phyloP scores from a whole-genome alignment of 2,329 filamentous ascomycete genomes.

The Colletotrichum sp. region DNA sequence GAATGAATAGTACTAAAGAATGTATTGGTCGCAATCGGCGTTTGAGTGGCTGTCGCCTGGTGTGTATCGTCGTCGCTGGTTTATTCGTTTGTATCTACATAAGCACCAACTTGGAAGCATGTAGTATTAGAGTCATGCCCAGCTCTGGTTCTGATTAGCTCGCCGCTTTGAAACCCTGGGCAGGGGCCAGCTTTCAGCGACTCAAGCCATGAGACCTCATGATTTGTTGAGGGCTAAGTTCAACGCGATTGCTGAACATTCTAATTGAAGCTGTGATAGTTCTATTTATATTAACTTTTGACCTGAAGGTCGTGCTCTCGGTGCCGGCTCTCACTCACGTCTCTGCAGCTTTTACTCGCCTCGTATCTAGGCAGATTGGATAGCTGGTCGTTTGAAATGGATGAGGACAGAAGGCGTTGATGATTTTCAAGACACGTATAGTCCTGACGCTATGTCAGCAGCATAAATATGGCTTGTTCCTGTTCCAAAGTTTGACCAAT shows the following conservation, averaged over 20 bases:
- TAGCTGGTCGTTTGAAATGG: too few relatives aligned
- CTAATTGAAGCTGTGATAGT: accelerated
- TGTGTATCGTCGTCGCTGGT: not conserved
- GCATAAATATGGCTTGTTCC: too few relatives aligned
- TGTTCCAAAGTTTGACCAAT: too few relatives aligned
- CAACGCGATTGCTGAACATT: not conserved
- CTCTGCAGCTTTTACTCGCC: not conserved
- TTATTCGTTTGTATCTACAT: too few relatives aligned
- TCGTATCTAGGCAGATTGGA: not conserved
- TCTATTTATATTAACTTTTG: not conserved
- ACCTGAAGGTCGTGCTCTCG: not conserved
- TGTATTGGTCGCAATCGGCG: not conserved
- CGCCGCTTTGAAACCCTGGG: accelerated
- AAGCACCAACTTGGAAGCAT: too few relatives aligned
- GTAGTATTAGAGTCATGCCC: too few relatives aligned
- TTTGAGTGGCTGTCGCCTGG: not conserved
- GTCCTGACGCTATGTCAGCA: too few relatives aligned
- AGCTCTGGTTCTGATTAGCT: not conserved
- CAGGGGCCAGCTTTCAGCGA: accelerated
- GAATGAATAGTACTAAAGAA: accelerated
- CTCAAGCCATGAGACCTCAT: too few relatives aligned
- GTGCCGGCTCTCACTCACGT: not conserved
- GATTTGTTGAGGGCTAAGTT: not conserved
- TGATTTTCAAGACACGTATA: too few relatives aligned
- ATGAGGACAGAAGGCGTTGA: too few relatives aligned